A percentile compares a stretch with the other conserved stretches of the same genome.
Evolutionary conservation across 2,329 filamentous ascomycete species (phyloP).

Genomic region (Aspergillus fijiensis): DNA sequence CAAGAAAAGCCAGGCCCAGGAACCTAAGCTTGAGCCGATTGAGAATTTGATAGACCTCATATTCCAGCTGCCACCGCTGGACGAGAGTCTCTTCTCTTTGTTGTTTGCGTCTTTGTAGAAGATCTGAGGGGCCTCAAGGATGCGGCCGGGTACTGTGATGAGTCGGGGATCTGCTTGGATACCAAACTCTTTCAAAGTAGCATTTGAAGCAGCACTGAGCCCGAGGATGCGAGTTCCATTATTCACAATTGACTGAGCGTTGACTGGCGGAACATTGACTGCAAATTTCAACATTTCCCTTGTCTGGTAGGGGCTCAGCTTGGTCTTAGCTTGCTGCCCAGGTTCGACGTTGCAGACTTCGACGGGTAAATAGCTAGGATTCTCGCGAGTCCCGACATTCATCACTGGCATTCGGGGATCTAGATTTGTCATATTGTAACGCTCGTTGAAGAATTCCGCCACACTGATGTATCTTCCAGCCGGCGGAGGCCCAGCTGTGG

Average conservation of each 20-base stretch:
- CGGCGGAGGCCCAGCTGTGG: slow-evolving; percentile 31
- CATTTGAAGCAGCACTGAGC: slow-evolving; percentile 49
- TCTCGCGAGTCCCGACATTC: slow-evolving; percentile 61
- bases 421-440: slow-evolving; percentile 35
- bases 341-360: slow-evolving; percentile 64
- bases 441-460: slow-evolving; percentile 50
- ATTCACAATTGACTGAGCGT: slow-evolving; percentile 64
- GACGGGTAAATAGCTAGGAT: slow-evolving; percentile 64
- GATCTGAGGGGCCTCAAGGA: slow-evolving; percentile 62
- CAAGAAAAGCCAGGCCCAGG: slow-evolving; percentile 33
- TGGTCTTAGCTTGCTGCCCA: slow-evolving; percentile 63
- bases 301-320: slow-evolving; percentile 62
- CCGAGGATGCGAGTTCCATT: slow-evolving; percentile 58
- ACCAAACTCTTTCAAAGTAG: slow-evolving; percentile 59
- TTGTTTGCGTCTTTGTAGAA: slow-evolving; percentile 50
- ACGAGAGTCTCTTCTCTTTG: slow-evolving; percentile 19
- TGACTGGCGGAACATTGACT: slow-evolving; percentile 64
- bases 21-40: slow-evolving; percentile 43
- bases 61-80: slow-evolving; percentile 66
- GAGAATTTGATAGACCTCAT: slow-evolving; percentile 59
- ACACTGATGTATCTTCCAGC: slow-evolving; percentile 52
- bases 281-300: slow-evolving; percentile 70
- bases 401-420: slow-evolving; percentile 57
- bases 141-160: slow-evolving; percentile 70
- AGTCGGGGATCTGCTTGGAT: slow-evolving; percentile 53